phyloP scores from a whole-genome alignment of 2,329 filamentous ascomycete genomes.

The Penicillium aurantiogriseum region DNA sequence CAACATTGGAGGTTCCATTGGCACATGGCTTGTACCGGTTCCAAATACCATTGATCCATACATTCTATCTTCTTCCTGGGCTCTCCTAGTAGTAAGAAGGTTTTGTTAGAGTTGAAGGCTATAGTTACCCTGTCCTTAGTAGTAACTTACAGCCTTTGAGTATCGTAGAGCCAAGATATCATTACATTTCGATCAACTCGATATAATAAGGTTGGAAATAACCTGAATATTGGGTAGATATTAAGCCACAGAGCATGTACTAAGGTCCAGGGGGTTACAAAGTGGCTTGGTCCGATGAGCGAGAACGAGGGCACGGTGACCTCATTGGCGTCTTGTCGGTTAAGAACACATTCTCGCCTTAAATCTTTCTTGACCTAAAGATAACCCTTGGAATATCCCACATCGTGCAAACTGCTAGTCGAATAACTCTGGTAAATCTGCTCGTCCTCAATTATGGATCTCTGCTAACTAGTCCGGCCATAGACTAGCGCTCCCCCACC shows the following conservation, averaged over 20 bases:
- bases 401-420: background rate
- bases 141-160: no score
- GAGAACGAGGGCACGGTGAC: slow-evolving; percentile 1
- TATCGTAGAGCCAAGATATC: background rate
- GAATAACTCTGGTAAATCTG: background rate
- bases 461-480: slow-evolving; percentile 4
- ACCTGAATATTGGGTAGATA: background rate
- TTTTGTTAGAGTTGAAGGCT: background rate
- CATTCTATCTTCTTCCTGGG: background rate
- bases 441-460: background rate
- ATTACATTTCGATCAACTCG: background rate
- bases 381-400: background rate
- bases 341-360: background rate
- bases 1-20: background rate
- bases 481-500: slow-evolving; percentile 7
- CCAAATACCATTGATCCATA: background rate
- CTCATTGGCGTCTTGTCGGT: slow-evolving; percentile 3
- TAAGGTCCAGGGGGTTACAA: background rate
- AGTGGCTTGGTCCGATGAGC: background rate
- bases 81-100: background rate
- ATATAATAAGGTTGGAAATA: background rate
- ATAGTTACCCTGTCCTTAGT: background rate
- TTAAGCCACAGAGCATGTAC: background rate
- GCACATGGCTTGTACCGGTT: background rate
- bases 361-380: background rate